These are phyloP conservation scores for Ceratobasidium papillatum DNA, from an alignment of 1,284 basidiomycete genomes.

Conservation along the genomic window DNA sequence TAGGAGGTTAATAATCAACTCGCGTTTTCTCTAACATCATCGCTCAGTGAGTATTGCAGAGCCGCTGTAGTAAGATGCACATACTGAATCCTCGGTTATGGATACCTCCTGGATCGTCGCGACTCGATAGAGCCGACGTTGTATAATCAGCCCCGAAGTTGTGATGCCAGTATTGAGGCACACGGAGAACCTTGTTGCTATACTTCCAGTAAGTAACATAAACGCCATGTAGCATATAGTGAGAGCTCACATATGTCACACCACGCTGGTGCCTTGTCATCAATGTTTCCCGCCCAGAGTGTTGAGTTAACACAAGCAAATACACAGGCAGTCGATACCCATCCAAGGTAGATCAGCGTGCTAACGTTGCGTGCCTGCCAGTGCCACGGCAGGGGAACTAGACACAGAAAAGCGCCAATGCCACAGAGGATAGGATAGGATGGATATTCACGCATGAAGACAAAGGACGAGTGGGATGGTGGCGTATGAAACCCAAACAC, in stretches of 20 bases:
- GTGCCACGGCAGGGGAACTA: slow-evolving; percentile 69
- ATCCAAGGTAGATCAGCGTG: slow-evolving; percentile 70
- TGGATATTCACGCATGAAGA: slow-evolving; percentile 6
- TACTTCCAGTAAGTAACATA: slow-evolving; percentile 55
- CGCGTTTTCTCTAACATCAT: slow-evolving; percentile 5
- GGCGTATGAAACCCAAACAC: too few species aligned
- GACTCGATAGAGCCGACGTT: slow-evolving; percentile 61
- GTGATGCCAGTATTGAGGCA: neutral
- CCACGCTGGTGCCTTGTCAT: slow-evolving; percentile 69
- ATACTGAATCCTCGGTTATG: slow-evolving; percentile 44
- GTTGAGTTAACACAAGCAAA: slow-evolving; percentile 68
- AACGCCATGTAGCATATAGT: slow-evolving; percentile 50
- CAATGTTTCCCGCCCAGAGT: slow-evolving; percentile 69
- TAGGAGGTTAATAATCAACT: slow-evolving; percentile 55
- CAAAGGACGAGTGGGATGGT: neutral
- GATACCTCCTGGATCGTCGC: slow-evolving; percentile 51
- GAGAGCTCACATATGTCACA: slow-evolving; percentile 73
- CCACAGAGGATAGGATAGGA: slow-evolving; percentile 55
- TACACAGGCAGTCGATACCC: slow-evolving; percentile 66
- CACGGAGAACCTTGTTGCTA: slow-evolving; percentile 56
- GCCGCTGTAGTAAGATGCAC: neutral
- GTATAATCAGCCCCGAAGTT: too few species aligned
- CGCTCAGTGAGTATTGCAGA: slow-evolving; percentile 19
- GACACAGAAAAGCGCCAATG: slow-evolving; percentile 59
- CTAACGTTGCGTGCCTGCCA: slow-evolving; percentile 67